Evolutionary conservation across 2,329 filamentous ascomycete genomes (phyloP).

Genomic region (Corniculantispora saksenae): DNA sequence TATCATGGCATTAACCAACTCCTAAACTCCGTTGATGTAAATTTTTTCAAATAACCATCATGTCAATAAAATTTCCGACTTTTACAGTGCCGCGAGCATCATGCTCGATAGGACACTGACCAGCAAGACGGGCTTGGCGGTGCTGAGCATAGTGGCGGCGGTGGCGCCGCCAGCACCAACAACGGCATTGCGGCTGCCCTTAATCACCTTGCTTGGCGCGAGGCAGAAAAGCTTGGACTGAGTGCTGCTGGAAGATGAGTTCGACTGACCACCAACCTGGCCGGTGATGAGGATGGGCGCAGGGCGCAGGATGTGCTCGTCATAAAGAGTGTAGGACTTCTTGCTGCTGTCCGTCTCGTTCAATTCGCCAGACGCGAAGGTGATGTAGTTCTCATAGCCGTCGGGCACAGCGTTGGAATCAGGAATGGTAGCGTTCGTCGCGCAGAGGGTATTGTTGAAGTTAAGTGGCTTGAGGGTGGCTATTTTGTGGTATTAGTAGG

Average conservation of each 20-base stretch:
- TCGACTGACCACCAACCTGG: not conserved
- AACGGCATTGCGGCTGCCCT: constrained; percentile 13
- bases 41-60: not conserved
- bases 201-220: constrained; percentile 9
- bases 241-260: not conserved
- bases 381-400: constrained; percentile 12
- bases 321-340: not conserved
- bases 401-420: constrained; percentile 8
- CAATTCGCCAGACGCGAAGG: not conserved
- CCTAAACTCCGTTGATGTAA: not conserved
- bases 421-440: constrained; percentile 12
- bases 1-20: not conserved
- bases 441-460: constrained; percentile 16
- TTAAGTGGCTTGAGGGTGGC: constrained; percentile 3
- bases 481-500: not conserved
- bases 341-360: not conserved
- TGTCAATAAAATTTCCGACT: not conserved
- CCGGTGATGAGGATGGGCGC: constrained; percentile 15
- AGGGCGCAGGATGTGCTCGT: constrained; percentile 7
- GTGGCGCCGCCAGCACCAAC: not conserved
- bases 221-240: constrained; percentile 15
- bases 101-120: not conserved
- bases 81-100: not conserved
- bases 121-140: constrained; percentile 5
- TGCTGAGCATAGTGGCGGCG: not conserved